Evolutionary conservation across 2,329 filamentous ascomycete species (phyloP), one percentile per base, ranked within the genome.

Genomic region (Exserohilum rostratum): DNA sequence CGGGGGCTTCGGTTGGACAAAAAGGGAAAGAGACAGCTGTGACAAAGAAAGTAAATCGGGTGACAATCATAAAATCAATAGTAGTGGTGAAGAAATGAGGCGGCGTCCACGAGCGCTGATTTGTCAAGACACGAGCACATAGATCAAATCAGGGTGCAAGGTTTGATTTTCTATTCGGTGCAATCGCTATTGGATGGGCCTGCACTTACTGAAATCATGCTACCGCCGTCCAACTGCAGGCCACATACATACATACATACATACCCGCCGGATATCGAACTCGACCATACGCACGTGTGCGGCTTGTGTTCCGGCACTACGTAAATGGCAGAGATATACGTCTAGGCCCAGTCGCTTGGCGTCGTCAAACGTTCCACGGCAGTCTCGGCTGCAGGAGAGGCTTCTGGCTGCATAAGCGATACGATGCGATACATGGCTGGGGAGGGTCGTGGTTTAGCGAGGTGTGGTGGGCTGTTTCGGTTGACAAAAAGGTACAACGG

Each of bases 391-490:
- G n/a, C 12, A 30, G 11, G 2, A 34, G 6, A 33, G 25, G 42
- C 31, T 31, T 15, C 1, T 6, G 7, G 15, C 5, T 20, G 22
- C 25, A 20, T 20, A 52, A 33, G 43, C 37, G 20, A 50, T 44
- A 39, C 31, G 51, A 39, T 15, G 11, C n/a, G 7, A 3, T 43
- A 11, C 17, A 20, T 39, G 37, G 37, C 33, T 5, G 27, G 11
- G 29, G 33, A 27, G 29, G 30, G 33, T 20, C 38, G 20, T 7
- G 27, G 11, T 53, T 50, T 50, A 54, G 39, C 51, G 46, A 54
- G 39, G 46, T 50, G 46, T 54, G 51, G 46, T 53, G 38, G 38
- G 45, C 30, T 43, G 38, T 22, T 22, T 33, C 30, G 17, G 17
- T 31, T 35, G n/a, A 18, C 29, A 30, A 49, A 33, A 49, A 31